Conservation (phyloP, 192 early-diverging fungal species). For the Gamsiella multidivaricata region DNA sequence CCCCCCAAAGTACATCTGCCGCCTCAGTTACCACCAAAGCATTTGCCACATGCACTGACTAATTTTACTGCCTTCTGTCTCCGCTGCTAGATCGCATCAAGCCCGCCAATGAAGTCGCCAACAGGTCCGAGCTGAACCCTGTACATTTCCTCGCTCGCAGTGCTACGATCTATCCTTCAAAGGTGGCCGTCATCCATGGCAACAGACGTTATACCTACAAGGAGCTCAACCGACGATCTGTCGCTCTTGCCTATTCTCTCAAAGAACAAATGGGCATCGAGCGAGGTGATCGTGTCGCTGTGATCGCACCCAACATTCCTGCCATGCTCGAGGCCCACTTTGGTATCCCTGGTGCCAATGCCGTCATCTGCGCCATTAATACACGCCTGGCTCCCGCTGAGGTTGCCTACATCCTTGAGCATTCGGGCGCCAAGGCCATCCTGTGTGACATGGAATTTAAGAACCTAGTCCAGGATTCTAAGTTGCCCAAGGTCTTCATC, state of each 20-base stretch:
- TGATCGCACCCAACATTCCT: constrained; percentile 67
- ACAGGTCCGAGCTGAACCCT: constrained; percentile 61
- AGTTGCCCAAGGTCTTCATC: constrained; percentile 38
- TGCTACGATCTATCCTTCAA: constrained; percentile 59
- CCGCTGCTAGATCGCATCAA: constrained; percentile 35
- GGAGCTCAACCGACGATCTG: constrained; percentile 59
- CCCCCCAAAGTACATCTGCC: no score
- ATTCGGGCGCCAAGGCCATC: constrained; percentile 61
- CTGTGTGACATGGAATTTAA: constrained; percentile 62
- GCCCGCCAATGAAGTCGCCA: constrained; percentile 14
- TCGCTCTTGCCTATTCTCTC: constrained; percentile 57
- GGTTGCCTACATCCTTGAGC: constrained; percentile 66
- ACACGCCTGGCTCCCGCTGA: constrained; percentile 62
- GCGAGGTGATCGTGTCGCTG: constrained; percentile 62
- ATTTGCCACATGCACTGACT: background rate
- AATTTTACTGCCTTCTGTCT: background rate
- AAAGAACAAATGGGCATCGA: constrained; percentile 40
- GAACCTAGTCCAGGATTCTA: constrained; percentile 35
- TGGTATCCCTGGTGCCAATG: constrained; percentile 67
- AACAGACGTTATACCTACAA: constrained; percentile 53
- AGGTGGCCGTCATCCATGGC: constrained; percentile 60
- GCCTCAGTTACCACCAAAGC: no score
- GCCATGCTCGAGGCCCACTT: constrained; percentile 69
- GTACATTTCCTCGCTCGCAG: constrained; percentile 64
- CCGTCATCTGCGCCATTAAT: constrained; percentile 68